A percentile compares a stretch with the other conserved stretches of the same genome.
phyloP scores from a whole-genome alignment of 768 basidiomycete genomes.

The Gymnopilus dilepis region DNA sequence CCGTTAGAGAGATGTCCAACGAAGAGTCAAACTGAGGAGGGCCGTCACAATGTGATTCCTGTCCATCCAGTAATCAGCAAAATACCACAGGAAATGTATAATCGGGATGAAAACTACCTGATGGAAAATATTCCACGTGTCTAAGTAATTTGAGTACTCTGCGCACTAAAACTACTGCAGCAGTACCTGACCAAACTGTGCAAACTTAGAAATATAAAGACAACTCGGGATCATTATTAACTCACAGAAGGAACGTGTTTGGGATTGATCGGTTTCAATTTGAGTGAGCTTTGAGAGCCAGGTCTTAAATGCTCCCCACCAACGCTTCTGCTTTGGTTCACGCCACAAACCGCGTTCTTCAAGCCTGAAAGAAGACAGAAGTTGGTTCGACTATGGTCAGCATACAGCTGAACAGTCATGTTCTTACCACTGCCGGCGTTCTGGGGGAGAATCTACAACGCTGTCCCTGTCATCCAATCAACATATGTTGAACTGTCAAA shows the following conservation, averaged over 20 bases:
- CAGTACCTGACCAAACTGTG: not conserved
- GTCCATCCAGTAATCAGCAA: not conserved
- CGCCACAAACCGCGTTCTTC: conserved; percentile 18
- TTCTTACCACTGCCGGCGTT: conserved; percentile 13
- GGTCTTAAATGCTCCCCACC: conserved; percentile 19
- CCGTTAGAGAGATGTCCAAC: conserved; percentile 17
- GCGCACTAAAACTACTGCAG: not conserved
- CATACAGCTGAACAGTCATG: not conserved
- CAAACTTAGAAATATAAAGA: not conserved
- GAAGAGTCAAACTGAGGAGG: conserved; percentile 1
- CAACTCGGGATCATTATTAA: not conserved
- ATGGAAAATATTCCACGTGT: conserved; percentile 6
- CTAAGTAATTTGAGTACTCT: not conserved
- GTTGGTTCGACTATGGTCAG: not conserved
- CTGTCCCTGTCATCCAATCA: conserved; percentile 13
- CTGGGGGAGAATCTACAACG: conserved; percentile 17
- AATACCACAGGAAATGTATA: too few relatives aligned
- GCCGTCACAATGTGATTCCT: conserved; percentile 4
- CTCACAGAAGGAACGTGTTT: conserved; percentile 16
- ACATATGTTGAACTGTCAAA: too few relatives aligned
- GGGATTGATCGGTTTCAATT: conserved; percentile 10
- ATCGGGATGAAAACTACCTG: not conserved
- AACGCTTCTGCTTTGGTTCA: conserved; percentile 14
- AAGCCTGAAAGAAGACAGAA: not conserved
- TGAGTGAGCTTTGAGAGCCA: conserved; percentile 21